A percentile compares a stretch with the other conserved stretches of the same genome.
These are phyloP conservation scores for Papiliotrema flavescens DNA, from an alignment of 1,284 basidiomycete species.

Conservation along the genomic window DNA sequence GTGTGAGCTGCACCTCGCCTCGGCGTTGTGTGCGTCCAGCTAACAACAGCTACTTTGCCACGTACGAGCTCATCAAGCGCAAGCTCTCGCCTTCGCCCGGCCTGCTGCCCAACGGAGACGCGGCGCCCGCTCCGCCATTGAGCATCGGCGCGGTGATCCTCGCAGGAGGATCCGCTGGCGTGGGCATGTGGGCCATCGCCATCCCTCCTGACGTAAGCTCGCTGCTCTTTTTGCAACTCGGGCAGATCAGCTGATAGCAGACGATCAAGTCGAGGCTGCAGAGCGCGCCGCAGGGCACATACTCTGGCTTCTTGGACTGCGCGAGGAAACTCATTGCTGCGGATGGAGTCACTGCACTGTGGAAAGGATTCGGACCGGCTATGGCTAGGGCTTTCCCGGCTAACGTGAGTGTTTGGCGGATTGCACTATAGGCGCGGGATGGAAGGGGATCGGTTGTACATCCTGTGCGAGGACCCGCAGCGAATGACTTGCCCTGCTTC, in stretches of 20 bases:
- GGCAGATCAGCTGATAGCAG: slow-evolving; percentile 49
- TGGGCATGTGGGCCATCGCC: slow-evolving; percentile 96
- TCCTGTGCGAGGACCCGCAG: too few relatives aligned
- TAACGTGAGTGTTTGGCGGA: slow-evolving; percentile 51
- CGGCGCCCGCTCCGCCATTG: slow-evolving; percentile 72
- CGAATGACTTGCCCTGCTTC: too few relatives aligned
- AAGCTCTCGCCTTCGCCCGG: slow-evolving; percentile 53
- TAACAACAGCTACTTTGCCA: slow-evolving; percentile 79
- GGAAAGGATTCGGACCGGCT: slow-evolving; percentile 96
- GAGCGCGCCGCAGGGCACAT: slow-evolving; percentile 94
- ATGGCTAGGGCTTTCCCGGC: slow-evolving; percentile 74
- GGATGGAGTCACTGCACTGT: slow-evolving; percentile 84
- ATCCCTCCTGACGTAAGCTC: slow-evolving; percentile 85
- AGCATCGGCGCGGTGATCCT: slow-evolving; percentile 84
- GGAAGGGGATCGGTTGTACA: not conserved
- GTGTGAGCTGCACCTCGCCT: slow-evolving; percentile 61
- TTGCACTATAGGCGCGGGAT: not conserved
- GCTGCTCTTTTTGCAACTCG: not conserved
- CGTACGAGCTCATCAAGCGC: slow-evolving; percentile 93
- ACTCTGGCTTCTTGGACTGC: slow-evolving; percentile 91
- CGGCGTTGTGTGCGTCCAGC: too few relatives aligned
- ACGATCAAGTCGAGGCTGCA: slow-evolving; percentile 95
- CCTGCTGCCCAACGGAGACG: slow-evolving; percentile 53
- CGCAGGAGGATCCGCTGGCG: slow-evolving; percentile 90
- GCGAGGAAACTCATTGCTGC: slow-evolving; percentile 84